Evolutionary conservation across 83 land plant genomes (phyloP).

Genomic region (Isoetes engelmannii): DNA sequence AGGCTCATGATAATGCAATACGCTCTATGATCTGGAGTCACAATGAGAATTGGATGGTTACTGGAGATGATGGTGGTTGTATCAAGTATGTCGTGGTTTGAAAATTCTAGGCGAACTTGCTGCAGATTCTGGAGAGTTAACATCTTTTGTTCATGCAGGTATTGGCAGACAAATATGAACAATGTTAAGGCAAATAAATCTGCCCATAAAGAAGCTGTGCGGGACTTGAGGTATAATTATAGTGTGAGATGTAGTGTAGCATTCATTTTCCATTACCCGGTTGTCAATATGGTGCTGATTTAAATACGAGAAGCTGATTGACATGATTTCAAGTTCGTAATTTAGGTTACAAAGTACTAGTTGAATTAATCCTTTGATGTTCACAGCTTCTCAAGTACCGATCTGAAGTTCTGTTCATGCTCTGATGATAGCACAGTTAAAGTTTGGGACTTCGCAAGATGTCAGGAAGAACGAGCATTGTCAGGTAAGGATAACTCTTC

Average conservation of each 20-base stretch:
- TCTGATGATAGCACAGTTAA: slow-evolving; percentile 97
- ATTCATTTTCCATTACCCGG: too few species aligned
- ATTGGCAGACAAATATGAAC: slow-evolving; percentile 98
- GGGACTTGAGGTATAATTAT: slow-evolving; percentile 67
- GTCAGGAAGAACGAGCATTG: slow-evolving; percentile 90
- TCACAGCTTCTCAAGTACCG: slow-evolving; percentile 85
- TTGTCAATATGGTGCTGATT: too few species aligned
- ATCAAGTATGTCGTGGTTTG: slow-evolving; percentile 54
- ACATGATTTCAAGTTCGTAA: too few species aligned
- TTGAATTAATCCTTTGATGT: not conserved
- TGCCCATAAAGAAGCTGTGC: slow-evolving; percentile 94
- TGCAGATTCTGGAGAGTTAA: not conserved
- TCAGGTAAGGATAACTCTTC: slow-evolving; percentile 48
- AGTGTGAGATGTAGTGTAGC: too few species aligned
- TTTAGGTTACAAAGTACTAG: not conserved
- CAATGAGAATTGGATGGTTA: slow-evolving; percentile 99
- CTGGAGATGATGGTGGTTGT: slow-evolving; percentile 97
- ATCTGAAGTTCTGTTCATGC: slow-evolving; percentile 95
- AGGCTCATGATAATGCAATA: slow-evolving; percentile 98
- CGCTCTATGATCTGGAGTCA: slow-evolving; percentile 99
- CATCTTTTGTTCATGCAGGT: slow-evolving; percentile 37
- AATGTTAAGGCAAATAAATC: slow-evolving; percentile 96
- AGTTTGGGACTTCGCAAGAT: slow-evolving; percentile 99
- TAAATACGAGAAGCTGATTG: too few species aligned
- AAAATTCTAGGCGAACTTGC: not conserved